Base-by-base conservation (phyloP, 2,329 filamentous ascomycete genomes). In the Raffaelea albimanens region DNA sequence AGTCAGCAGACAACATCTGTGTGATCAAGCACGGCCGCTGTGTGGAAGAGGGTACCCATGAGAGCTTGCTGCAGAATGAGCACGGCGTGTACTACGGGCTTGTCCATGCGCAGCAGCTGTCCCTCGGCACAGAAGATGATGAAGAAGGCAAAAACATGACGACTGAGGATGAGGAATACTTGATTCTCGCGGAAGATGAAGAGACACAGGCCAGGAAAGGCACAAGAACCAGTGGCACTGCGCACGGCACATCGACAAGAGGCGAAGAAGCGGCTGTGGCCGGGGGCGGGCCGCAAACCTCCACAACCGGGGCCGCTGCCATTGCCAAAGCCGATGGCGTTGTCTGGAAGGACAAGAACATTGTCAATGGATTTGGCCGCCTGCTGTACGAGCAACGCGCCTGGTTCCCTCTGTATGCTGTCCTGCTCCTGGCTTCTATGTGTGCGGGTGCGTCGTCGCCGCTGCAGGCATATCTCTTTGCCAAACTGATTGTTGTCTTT, bases 1-100 rank as follows among this genome's bases (percentile, higher is more conserved):
- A 81, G 61, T 79, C 84, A 53, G 87, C 87, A 3, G 83, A 94
- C 58, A 78, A 80, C 34, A 94, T 94, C 46, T 69, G 89, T 8
- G 87, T 94, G 1, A 63, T 94, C 46, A 74, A 83, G 43, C 76
- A 83, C 55, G 88, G 88, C 2, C 66, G 72, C 45, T 76, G 88
- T 0, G 73, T 83, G 9, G 87, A 95, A 61, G 69, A 82, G 55
- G 88, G 88, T 0, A 87, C 77, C 0, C 88, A 95, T 54, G 78
- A 87, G 7, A 75, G 79, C 40, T 73, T 95, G 1, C 68, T 94
- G 1, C 61, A 69, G 3, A 64, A 73, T 34, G 69, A 79, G 4
- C 70, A 77, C 3, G 78, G 84, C 1, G 70, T 84, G 18, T 91
- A 91, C 57, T 74, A 74, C 34, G 74, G 73, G 2, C 73, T 90